A percentile compares a stretch with the other conserved stretches of the same genome.
Conservation (phyloP, 2,329 filamentous ascomycete genomes). For the Penicillium thymicola region DNA sequence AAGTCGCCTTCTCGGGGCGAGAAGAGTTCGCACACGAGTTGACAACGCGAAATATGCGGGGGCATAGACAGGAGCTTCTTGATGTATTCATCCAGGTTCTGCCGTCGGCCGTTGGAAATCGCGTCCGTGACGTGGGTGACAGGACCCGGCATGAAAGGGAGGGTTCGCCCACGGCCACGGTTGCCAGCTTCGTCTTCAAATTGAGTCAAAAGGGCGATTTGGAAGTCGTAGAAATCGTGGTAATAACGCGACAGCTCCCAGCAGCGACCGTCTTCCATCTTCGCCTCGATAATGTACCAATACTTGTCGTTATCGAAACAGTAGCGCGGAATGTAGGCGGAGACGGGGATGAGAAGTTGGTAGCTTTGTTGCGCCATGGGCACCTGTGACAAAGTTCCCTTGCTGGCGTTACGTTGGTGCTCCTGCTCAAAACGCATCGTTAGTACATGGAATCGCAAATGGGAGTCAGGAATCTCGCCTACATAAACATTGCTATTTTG, state of each 20-base stretch:
- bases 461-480: conserved; percentile 28
- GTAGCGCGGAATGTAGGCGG: conserved; percentile 84
- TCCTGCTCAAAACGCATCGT: conserved; percentile 15
- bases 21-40: conserved; percentile 86
- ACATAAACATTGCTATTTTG: conserved; percentile 52
- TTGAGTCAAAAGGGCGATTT: conserved; percentile 86
- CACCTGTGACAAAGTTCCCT: conserved; percentile 28
- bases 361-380: conserved; percentile 46
- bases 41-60: conserved; percentile 76
- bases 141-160: conserved; percentile 97
- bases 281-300: conserved; percentile 94
- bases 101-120: conserved; percentile 87
- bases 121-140: conserved; percentile 98
- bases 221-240: conserved; percentile 98
- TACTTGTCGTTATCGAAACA: conserved; percentile 97
- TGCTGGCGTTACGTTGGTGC: conserved; percentile 42
- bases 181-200: conserved; percentile 94
- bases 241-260: conserved; percentile 96
- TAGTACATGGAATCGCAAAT: background rate
- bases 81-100: conserved; percentile 93
- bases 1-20: conserved; percentile 86
- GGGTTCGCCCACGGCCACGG: conserved; percentile 71
- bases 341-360: conserved; percentile 67
- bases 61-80: conserved; percentile 84
- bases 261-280: conserved; percentile 82